A percentile compares a stretch with the other conserved stretches of the same genome.
phyloP scores from a whole-genome alignment of 2,329 filamentous ascomycete species.

The Domatiomyces catenatus region DNA sequence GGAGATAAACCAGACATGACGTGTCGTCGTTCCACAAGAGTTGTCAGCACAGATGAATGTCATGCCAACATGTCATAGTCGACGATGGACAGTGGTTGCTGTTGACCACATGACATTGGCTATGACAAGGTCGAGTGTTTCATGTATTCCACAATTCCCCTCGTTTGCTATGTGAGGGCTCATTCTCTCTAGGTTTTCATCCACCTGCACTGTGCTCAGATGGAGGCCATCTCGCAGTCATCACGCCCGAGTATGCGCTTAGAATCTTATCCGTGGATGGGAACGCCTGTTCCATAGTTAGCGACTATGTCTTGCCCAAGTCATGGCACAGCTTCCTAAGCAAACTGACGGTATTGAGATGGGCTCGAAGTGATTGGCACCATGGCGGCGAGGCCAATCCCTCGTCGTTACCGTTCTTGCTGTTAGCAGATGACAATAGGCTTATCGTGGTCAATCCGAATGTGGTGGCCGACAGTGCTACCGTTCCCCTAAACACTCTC shows the following conservation, averaged over 20 bases:
- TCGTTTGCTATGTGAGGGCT: background rate
- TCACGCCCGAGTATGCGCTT: background rate
- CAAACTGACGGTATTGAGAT: background rate
- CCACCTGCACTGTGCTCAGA: background rate
- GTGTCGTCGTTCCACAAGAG: background rate
- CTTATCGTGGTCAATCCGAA: conserved; percentile 11
- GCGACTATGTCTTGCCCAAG: background rate
- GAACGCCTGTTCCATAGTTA: background rate
- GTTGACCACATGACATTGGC: background rate
- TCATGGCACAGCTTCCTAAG: background rate
- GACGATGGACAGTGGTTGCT: background rate
- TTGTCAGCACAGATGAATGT: background rate
- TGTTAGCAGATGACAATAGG: conserved; percentile 8
- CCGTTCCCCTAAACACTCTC: conserved; percentile 2
- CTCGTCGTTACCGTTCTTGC: conserved; percentile 4
- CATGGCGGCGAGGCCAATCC: background rate
- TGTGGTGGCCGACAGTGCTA: background rate
- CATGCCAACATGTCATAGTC: background rate
- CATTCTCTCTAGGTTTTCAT: background rate
- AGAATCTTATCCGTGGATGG: background rate
- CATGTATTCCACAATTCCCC: background rate
- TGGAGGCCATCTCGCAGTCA: conserved; percentile 1
- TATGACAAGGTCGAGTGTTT: background rate
- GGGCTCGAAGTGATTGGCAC: background rate
- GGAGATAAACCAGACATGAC: no score